Evolutionary conservation across 2,329 filamentous ascomycete genomes (phyloP).

Genomic region (Decorospora gaudefroyi): DNA sequence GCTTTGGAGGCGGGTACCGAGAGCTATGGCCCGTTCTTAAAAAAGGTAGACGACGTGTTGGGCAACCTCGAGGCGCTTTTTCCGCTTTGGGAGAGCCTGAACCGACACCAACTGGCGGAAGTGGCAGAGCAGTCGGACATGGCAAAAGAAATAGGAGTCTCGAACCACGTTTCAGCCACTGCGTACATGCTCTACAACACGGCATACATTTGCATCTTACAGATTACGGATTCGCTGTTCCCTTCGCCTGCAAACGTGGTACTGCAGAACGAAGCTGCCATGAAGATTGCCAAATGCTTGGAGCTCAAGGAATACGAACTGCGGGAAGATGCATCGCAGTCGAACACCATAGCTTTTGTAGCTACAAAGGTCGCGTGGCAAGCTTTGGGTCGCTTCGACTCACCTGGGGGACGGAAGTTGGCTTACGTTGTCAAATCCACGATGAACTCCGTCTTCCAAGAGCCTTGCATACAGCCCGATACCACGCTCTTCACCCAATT

Average conservation of each 20-base stretch:
- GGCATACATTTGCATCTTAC: slow-evolving; percentile 25
- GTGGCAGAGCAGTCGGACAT: slow-evolving; percentile 4
- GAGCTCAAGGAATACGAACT: slow-evolving; percentile 27
- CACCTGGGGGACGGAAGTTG: slow-evolving; percentile 28
- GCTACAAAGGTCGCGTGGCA: slow-evolving; percentile 37
- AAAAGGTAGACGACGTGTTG: slow-evolving; percentile 9
- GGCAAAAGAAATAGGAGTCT: slow-evolving; percentile 20
- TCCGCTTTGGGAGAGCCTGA: slow-evolving; percentile 20
- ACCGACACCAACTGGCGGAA: slow-evolving; percentile 16
- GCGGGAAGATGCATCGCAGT: slow-evolving; percentile 11
- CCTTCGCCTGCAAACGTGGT: slow-evolving; percentile 19
- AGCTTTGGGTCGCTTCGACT: slow-evolving; percentile 28
- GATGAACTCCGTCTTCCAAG: slow-evolving; percentile 15
- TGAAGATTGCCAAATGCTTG: slow-evolving; percentile 26
- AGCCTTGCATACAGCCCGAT: not conserved
- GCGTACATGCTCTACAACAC: slow-evolving; percentile 35
- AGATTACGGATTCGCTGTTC: slow-evolving; percentile 25
- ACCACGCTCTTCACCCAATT: not conserved
- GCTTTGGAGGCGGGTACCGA: not conserved
- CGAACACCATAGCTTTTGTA: slow-evolving; percentile 33
- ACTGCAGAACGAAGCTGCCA: slow-evolving; percentile 24
- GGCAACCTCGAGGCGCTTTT: slow-evolving; percentile 15
- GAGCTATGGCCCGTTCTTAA: slow-evolving; percentile 11
- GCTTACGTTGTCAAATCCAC: slow-evolving; percentile 18
- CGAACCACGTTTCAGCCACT: slow-evolving; percentile 28